phyloP scores from a whole-genome alignment of 202 grass and related monocot genomes.

The Setaria viridis region DNA sequence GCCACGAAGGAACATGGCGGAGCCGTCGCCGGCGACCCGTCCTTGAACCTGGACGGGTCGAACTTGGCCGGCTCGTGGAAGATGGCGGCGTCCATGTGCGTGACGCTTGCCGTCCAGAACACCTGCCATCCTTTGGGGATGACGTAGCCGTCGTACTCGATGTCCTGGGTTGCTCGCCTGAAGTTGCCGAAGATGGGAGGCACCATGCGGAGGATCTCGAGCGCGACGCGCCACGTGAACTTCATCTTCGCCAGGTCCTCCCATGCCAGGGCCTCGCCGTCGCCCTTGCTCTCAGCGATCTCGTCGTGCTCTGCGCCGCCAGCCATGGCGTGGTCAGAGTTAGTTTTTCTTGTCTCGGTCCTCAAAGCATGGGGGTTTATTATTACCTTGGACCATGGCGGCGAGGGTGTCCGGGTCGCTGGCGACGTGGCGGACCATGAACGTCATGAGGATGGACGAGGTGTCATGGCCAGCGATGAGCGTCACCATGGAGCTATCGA shows the following conservation, averaged over 20 bases:
- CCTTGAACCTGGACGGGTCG: slow-evolving; percentile 44
- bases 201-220: slow-evolving; percentile 41
- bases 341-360: background rate
- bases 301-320: slow-evolving; percentile 41
- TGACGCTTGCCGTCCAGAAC: slow-evolving; percentile 47
- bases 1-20: slow-evolving; percentile 37
- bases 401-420: slow-evolving; percentile 35
- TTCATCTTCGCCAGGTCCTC: slow-evolving; percentile 50
- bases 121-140: slow-evolving; percentile 67
- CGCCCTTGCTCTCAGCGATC: slow-evolving; percentile 34
- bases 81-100: slow-evolving; percentile 49
- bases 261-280: slow-evolving; percentile 37
- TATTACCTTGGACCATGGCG: slow-evolving; percentile 49
- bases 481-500: slow-evolving; percentile 36
- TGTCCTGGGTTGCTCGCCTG: slow-evolving; percentile 25
- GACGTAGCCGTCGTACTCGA: slow-evolving; percentile 44
- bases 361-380: background rate
- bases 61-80: slow-evolving; percentile 54
- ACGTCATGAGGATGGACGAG: slow-evolving; percentile 56
- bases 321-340: background rate
- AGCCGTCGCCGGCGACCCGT: background rate
- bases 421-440: slow-evolving; percentile 68
- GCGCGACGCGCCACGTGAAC: slow-evolving; percentile 40
- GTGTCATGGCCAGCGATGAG: slow-evolving; percentile 55
- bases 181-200: slow-evolving; percentile 48